phyloP scores from a whole-genome alignment of 306 rosid species.

The Astragalus membranaceus region DNA sequence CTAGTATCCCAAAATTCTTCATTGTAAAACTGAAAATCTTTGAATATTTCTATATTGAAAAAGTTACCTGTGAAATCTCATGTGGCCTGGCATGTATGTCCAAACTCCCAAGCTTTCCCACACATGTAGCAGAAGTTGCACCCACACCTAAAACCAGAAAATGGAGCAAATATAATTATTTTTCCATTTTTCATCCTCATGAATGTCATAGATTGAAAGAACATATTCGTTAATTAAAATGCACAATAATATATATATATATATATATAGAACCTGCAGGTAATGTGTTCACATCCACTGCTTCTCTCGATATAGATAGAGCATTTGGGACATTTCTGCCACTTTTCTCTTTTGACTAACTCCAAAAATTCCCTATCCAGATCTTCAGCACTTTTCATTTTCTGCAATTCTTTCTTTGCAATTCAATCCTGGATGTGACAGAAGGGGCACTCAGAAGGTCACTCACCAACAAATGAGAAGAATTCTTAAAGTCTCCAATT shows the following conservation, averaged over 20 bases:
- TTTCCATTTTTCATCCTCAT: not conserved
- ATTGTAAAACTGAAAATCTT: no score
- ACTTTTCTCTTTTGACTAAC: not conserved
- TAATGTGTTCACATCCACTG: not conserved
- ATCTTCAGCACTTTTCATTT: not conserved
- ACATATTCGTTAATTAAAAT: no score
- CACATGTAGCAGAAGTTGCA: slow-evolving; percentile 13
- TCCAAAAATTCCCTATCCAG: not conserved
- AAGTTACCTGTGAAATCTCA: not conserved
- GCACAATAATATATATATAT: not conserved
- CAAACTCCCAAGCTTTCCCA: slow-evolving; percentile 5
- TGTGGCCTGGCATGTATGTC: not conserved
- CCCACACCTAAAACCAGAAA: not conserved
- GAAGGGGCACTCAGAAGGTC: not conserved
- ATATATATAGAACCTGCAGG: not conserved
- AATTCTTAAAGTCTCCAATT: not conserved
- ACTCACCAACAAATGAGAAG: not conserved
- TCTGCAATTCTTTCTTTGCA: not conserved
- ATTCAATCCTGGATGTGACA: not conserved
- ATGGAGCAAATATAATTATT: not conserved
- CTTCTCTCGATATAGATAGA: not conserved
- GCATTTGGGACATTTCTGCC: slow-evolving; percentile 6
- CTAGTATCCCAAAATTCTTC: no score
- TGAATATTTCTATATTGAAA: no score
- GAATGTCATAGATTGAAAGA: not conserved